Base-by-base conservation (phyloP, 2,329 filamentous ascomycete species). In the Pseudonectria foliicola region DNA sequence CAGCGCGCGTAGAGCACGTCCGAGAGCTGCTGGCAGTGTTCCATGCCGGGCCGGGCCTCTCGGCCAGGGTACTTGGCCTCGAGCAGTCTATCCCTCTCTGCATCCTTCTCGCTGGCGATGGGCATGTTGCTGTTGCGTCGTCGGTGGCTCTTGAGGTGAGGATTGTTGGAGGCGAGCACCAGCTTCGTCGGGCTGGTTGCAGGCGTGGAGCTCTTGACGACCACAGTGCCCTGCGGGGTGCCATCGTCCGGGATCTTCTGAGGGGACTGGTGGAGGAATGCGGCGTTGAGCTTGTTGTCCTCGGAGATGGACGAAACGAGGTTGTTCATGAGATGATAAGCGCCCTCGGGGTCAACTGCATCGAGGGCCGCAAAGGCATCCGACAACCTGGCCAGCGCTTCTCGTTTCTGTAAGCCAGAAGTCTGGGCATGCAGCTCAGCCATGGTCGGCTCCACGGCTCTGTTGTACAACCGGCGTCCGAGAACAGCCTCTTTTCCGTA, bases 1-100 rank as follows among this genome's bases (percentile, higher is more conserved):
- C 92, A 98, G 28, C 90, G 77, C 12, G 81, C 78, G 62, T 95
- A 96, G 13, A 98, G 73, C 13, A 94, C 85, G 57, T 95, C 88
- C 2, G 85, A 86, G 25, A 96, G 70, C 56, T 94, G 79, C 54
- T 87, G 86, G 46, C 83, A 85, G 61, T 95, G 90, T 60, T 95
- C 89, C 85, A 95, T 90, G 3, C 88, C 90, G 2, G 79, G 73
- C 30, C 63, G 62, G 2, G 71, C 54, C 34, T 71, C 64, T 26
- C 70, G 68, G 2, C 73, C 73, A 2, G 74, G 75, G 35, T 73
- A 76, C 48, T 68, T 74, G 12, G 67, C 61, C 46, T 73, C 68
- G 8, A 75, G 45, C 3, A 62, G 55, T 49, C 65, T 73, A 35
- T 73, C 73, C 32, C 53, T 58, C 31, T 74, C 67, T 23, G 60